These are phyloP conservation scores for Trypanosomatidae sp. DNA, from an alignment of 208 protist genomes.

Conservation along the genomic window DNA sequence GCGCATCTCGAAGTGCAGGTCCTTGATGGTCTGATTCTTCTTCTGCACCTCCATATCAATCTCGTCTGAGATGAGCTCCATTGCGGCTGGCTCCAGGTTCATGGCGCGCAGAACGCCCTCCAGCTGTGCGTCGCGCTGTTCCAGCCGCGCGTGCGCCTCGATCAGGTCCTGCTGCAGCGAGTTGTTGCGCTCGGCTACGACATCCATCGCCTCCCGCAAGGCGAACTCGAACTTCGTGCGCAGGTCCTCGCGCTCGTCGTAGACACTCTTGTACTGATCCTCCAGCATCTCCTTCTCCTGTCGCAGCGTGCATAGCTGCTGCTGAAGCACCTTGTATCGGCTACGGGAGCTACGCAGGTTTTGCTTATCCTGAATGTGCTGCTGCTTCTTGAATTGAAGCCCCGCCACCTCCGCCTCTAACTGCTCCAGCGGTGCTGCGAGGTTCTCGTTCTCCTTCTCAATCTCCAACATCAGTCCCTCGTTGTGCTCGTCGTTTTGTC, in stretches of 20 bases:
- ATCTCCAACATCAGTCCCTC: constrained; percentile 98
- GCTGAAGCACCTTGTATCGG: constrained; percentile 76
- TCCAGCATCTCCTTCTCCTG: constrained; percentile 92
- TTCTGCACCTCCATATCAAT: constrained; percentile 91
- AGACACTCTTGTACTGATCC: constrained; percentile 86
- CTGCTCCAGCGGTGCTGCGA: constrained; percentile 94
- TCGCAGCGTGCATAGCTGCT: constrained; percentile 77
- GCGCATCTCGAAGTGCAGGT: constrained; percentile 95
- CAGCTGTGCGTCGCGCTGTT: constrained; percentile 89
- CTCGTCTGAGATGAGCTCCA: constrained; percentile 84
- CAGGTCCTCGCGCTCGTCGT: constrained; percentile 95
- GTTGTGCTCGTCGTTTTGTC: constrained; percentile 94
- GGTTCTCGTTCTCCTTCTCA: constrained; percentile 95
- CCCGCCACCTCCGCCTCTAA: constrained; percentile 88
- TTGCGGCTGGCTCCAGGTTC: constrained; percentile 90
- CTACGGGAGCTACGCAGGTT: constrained; percentile 85
- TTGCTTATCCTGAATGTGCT: constrained; percentile 95
- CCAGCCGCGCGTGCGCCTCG: constrained; percentile 67
- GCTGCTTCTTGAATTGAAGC: constrained; percentile 90
- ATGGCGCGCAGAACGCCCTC: constrained; percentile 90
- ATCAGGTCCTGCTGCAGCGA: constrained; percentile 80
- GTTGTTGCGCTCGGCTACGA: constrained; percentile 84
- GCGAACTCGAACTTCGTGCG: constrained; percentile 91
- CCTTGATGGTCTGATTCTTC: constrained; percentile 95
- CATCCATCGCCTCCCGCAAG: constrained; percentile 86